Percentiles rank a stretch among this genome's conserved stretches.
phyloP scores from a whole-genome alignment of 2,329 filamentous ascomycete species.

The Aspergillus pseudoglaucus region DNA sequence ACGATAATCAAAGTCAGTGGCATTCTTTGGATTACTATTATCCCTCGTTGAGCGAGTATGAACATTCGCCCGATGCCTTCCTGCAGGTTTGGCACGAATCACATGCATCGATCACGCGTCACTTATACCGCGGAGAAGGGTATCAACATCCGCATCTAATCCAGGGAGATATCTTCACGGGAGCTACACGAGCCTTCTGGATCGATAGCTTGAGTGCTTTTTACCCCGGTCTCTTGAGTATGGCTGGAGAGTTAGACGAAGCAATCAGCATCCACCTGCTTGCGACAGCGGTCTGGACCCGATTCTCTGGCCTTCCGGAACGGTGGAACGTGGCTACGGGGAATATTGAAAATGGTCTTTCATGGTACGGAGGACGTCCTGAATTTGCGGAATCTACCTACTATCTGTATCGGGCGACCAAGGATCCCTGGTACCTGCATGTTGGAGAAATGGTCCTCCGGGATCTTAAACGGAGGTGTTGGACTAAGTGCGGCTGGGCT shows the following conservation, averaged over 20 bases:
- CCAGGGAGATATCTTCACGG: slow-evolving; percentile 81
- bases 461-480: slow-evolving; percentile 82
- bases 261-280: slow-evolving; percentile 84
- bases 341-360: slow-evolving; percentile 75
- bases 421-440: slow-evolving; percentile 92
- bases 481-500: slow-evolving; percentile 88
- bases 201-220: slow-evolving; percentile 94
- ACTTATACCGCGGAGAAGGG: slow-evolving; percentile 71
- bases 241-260: slow-evolving; percentile 85
- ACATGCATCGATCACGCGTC: slow-evolving; percentile 78
- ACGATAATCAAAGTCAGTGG: slow-evolving; percentile 35
- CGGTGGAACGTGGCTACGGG: slow-evolving; percentile 84
- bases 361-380: slow-evolving; percentile 92
- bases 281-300: slow-evolving; percentile 88
- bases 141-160: slow-evolving; percentile 88
- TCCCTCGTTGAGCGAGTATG: slow-evolving; percentile 54
- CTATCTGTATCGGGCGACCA: slow-evolving; percentile 87
- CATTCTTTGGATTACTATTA: slow-evolving; percentile 59
- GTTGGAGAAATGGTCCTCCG: slow-evolving; percentile 91
- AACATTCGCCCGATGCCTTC: slow-evolving; percentile 71
- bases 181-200: slow-evolving; percentile 85
- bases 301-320: slow-evolving; percentile 89
- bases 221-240: slow-evolving; percentile 78
- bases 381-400: slow-evolving; percentile 98
- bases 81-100: slow-evolving; percentile 77